These are phyloP conservation scores for Cadophora sp. DNA, from an alignment of 2,329 filamentous ascomycete species.

Conservation along the genomic window DNA sequence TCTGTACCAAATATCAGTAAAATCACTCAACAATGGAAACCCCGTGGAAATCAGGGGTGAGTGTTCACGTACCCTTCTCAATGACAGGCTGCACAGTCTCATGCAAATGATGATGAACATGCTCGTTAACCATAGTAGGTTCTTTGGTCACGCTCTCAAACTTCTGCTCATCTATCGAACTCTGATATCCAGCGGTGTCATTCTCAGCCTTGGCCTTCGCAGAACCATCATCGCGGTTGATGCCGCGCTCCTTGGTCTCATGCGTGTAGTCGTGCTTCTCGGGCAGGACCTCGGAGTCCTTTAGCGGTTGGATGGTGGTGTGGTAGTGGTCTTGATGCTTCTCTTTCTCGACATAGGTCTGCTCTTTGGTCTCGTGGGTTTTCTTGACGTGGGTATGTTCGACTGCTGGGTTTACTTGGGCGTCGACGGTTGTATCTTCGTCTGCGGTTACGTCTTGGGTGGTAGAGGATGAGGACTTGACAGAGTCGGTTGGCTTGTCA, in stretches of 20 bases:
- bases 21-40: not conserved
- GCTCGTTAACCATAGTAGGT: conserved; percentile 62
- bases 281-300: conserved; percentile 57
- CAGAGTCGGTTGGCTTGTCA: conserved; percentile 8
- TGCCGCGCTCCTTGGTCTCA: conserved; percentile 63
- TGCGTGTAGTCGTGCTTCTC: conserved; percentile 65
- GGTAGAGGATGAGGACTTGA: conserved; percentile 15
- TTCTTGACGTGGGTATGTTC: conserved; percentile 36
- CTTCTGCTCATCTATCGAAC: conserved; percentile 50
- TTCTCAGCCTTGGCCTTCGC: conserved; percentile 53
- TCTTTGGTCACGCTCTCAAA: conserved; percentile 49
- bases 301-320: conserved; percentile 70
- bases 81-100: conserved; percentile 69
- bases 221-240: conserved; percentile 61
- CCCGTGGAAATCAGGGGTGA: not conserved
- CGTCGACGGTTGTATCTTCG: conserved; percentile 31
- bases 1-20: conserved; percentile 48
- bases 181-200: conserved; percentile 60
- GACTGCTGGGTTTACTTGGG: conserved; percentile 29
- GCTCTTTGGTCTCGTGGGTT: conserved; percentile 62
- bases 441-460: conserved; percentile 1
- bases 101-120: conserved; percentile 61
- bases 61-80: conserved; percentile 53
- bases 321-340: conserved; percentile 75
- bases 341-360: conserved; percentile 68